Evolutionary conservation across 345 rosid species (phyloP).

Genomic region (Eucalyptus paniculata): DNA sequence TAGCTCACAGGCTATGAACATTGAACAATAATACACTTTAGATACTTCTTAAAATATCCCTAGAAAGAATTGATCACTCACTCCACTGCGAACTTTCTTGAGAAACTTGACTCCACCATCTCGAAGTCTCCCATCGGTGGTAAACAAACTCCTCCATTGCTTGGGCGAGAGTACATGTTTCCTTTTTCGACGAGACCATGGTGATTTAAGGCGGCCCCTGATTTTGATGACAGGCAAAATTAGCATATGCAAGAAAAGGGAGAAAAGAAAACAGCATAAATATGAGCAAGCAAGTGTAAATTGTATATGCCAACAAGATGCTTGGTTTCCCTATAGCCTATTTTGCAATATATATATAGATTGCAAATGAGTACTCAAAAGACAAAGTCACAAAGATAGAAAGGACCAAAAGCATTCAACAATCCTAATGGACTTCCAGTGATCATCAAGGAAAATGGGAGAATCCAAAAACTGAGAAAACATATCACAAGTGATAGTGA

Average conservation of each 20-base stretch:
- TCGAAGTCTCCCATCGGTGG: constrained; percentile 60
- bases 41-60: neutral
- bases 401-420: neutral
- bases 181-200: constrained; percentile 79
- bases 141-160: constrained; percentile 70
- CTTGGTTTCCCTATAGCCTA: neutral
- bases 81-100: constrained; percentile 87
- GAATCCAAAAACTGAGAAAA: neutral
- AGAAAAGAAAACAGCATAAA: neutral
- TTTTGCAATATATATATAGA: neutral
- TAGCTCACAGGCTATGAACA: neutral
- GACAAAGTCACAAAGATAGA: neutral
- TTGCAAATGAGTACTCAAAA: neutral
- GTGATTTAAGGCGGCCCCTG: constrained; percentile 72
- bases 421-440: neutral
- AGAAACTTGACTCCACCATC: constrained; percentile 70
- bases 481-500: neutral
- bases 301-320: neutral
- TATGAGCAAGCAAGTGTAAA: neutral
- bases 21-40: neutral
- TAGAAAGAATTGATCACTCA: constrained; percentile 24
- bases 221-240: neutral
- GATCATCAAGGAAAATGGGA: neutral
- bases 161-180: constrained; percentile 57
- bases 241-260: neutral